Conservation (phyloP, 106 monocot genomes). For the Phalaenopsis equestris region DNA sequence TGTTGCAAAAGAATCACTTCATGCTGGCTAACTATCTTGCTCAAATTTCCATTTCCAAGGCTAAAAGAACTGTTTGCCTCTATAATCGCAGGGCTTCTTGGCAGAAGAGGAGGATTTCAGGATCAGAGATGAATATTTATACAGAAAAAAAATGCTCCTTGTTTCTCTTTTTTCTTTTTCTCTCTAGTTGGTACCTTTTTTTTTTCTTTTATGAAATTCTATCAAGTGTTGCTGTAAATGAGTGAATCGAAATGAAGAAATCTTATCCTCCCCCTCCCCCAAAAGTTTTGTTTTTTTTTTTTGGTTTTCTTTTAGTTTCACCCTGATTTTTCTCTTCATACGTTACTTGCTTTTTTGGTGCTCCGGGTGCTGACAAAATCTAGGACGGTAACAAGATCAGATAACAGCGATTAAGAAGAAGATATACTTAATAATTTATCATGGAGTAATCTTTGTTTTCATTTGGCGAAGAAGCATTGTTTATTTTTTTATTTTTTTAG, state of each 20-base stretch:
- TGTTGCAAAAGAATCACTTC: neutral
- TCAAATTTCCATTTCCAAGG: neutral
- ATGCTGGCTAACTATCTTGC: neutral
- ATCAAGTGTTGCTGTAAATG: constrained; percentile 1
- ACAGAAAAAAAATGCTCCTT: neutral
- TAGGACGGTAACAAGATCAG: neutral
- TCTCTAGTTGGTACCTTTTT: neutral
- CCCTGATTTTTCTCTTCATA: neutral
- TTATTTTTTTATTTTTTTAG: neutral
- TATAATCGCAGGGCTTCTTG: constrained; percentile 4
- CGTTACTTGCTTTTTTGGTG: neutral
- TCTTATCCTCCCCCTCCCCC: neutral
- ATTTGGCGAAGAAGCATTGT: neutral
- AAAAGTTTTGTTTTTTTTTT: neutral
- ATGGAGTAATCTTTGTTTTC: neutral
- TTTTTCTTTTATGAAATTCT: neutral
- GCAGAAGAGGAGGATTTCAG: constrained; percentile 9
- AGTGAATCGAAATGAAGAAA: neutral
- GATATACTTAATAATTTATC: neutral
- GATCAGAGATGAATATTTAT: neutral
- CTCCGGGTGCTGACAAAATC: neutral
- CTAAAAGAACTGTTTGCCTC: neutral
- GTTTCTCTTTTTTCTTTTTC: neutral
- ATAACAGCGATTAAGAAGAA: neutral
- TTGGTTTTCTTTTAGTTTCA: neutral